phyloP scores from a whole-genome alignment of 371 early-diverging fungal genomes.

The Mortierella sp. region DNA sequence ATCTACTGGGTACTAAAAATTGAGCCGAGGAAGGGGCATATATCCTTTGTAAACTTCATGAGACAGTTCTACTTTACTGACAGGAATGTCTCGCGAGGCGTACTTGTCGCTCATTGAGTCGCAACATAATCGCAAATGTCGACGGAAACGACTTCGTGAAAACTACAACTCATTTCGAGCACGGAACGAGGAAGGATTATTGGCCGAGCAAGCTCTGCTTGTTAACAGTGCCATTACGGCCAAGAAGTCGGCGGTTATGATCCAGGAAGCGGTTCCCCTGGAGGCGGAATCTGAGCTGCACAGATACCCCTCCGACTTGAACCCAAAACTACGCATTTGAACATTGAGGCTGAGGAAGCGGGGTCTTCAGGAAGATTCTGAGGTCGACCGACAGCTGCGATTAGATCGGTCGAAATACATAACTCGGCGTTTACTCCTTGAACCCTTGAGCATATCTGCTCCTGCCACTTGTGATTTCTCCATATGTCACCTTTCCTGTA shows the following conservation, averaged over 20 bases:
- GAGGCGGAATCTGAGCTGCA: not conserved
- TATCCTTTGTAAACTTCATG: slow-evolving; percentile 21
- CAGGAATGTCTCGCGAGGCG: slow-evolving; percentile 15
- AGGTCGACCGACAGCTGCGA: too few species aligned
- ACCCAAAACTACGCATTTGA: too few species aligned
- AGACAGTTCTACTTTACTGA: slow-evolving; percentile 18
- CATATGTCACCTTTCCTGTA: too few species aligned
- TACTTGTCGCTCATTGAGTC: slow-evolving; percentile 24
- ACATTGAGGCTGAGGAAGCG: too few species aligned
- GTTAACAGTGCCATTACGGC: slow-evolving; percentile 22
- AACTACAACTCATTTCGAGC: slow-evolving; percentile 16
- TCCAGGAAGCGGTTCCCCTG: too few species aligned
- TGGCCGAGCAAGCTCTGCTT: slow-evolving; percentile 15
- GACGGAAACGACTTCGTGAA: slow-evolving; percentile 15
- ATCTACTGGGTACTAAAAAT: slow-evolving; percentile 17
- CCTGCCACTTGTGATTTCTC: too few species aligned
- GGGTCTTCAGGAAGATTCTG: too few species aligned
- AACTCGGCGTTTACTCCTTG: too few species aligned
- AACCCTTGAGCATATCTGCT: too few species aligned
- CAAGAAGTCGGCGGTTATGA: slow-evolving; percentile 13
- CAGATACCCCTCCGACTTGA: slow-evolving; percentile 15
- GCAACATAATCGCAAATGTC: slow-evolving; percentile 12
- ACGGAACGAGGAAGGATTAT: slow-evolving; percentile 18
- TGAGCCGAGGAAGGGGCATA: slow-evolving; percentile 27
- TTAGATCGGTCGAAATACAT: too few species aligned